phyloP scores from a whole-genome alignment of 345 rosid species.

The Melaleuca alternifolia region DNA sequence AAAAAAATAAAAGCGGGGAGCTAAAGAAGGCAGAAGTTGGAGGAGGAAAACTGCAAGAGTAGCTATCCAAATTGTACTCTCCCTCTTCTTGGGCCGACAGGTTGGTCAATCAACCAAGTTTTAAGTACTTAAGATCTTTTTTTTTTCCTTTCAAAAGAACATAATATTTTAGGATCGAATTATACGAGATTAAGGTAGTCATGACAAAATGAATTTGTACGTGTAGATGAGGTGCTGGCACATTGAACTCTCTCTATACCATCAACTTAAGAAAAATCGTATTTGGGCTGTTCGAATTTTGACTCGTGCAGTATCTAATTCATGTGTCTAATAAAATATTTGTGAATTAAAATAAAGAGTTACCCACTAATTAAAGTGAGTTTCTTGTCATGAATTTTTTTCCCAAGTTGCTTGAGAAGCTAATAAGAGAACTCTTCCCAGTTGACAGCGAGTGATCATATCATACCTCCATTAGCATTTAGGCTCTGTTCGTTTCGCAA shows the following conservation, averaged over 20 bases:
- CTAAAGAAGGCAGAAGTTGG: neutral
- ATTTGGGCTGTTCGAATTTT: neutral
- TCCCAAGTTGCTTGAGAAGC: neutral
- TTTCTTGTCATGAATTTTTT: neutral
- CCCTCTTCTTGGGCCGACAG: too few relatives aligned
- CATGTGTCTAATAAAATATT: neutral
- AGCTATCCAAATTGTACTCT: neutral
- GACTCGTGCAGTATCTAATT: neutral
- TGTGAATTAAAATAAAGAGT: neutral
- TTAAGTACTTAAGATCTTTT: neutral
- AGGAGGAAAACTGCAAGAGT: neutral
- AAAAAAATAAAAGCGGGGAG: too few relatives aligned
- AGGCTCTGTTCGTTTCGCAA: too few relatives aligned
- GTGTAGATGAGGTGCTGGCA: neutral
- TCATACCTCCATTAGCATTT: neutral
- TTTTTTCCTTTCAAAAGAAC: too few relatives aligned
- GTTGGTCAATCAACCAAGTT: neutral
- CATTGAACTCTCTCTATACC: neutral
- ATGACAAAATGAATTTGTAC: neutral
- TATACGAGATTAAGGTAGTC: neutral
- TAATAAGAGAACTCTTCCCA: neutral
- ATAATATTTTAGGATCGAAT: neutral
- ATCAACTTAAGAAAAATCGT: neutral
- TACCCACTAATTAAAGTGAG: neutral
- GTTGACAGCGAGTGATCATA: neutral